Evolutionary conservation across 805 yeast species (phyloP).

Genomic region (Kockiozyma suomiensis): DNA sequence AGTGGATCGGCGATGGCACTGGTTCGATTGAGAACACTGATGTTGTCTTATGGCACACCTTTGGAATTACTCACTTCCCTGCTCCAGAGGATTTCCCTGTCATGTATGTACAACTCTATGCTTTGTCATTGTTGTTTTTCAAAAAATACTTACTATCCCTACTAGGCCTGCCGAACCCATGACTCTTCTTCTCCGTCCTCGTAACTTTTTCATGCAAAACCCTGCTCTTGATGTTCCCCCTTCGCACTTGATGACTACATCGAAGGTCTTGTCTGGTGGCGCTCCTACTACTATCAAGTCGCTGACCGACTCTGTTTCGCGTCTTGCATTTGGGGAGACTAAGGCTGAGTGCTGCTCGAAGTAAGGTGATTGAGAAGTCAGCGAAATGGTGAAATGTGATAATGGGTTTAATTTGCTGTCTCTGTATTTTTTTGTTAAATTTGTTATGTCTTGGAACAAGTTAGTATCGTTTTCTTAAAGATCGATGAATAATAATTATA

Average conservation of each 20-base stretch:
- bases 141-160: background rate
- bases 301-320: constrained; percentile 27
- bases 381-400: background rate
- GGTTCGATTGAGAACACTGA: constrained; percentile 56
- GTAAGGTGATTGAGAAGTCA: no score
- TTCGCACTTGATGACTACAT: constrained; percentile 31
- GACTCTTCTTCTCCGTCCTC: constrained; percentile 71
- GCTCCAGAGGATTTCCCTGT: constrained; percentile 89
- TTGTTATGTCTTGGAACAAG: background rate
- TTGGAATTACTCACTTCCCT: constrained; percentile 84
- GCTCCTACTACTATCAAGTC: constrained; percentile 14
- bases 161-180: constrained; percentile 72
- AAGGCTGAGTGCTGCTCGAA: constrained; percentile 11
- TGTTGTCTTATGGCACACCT: constrained; percentile 75
- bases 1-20: constrained; percentile 43
- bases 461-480: background rate
- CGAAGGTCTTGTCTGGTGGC: constrained; percentile 14
- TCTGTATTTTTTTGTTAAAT: no score
- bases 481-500: no score
- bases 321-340: constrained; percentile 28
- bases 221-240: constrained; percentile 78
- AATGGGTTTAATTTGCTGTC: no score
- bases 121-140: background rate
- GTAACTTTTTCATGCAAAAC: constrained; percentile 76
- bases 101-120: constrained; percentile 51